Evolutionary conservation across 306 rosid species (phyloP), one percentile per base, ranked within the genome.

Genomic region (Citrullus amarus): DNA sequence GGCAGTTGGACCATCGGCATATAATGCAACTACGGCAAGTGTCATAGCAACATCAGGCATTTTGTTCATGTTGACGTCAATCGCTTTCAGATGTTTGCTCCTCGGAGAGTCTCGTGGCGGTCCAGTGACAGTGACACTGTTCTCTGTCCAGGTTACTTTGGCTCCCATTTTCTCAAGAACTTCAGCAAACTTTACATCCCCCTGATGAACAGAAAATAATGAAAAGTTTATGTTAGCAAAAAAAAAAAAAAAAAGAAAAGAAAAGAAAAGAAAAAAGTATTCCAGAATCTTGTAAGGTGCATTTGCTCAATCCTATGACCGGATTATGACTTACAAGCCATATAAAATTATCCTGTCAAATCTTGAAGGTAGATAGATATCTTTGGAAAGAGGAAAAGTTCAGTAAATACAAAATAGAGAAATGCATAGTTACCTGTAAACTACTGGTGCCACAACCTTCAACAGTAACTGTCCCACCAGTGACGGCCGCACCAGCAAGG

Each of bases 21-120:
- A 96, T 36, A 96, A 89, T 43, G 99, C 99, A 74, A 91, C 98
- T 10, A 96, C 98, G 48, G 99, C 99, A 58, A 96, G 99, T 17
- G 99, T 96, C 99, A 96, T 96, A 71, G 98, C 99, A 91, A 96
- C 99, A 90, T 96, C 99, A 8, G 99, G 99, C 99, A 96, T 96
- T 91, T 96, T 96, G 91, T 96, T 96, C 99, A 96, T 96, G 80
- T 96, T 90, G 81, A 93, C 98, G 87, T 96, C 98, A 80, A 93
- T 36, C 57, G 90, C 94, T 78, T 80, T 88, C 87, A 96, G 87
- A 82, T 88, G 90, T 78, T 90, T 89, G 77, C 74, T 83, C 77
- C 79, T 84, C 3, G 88, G 83, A 86, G 98, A 84, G 80, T 87
- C 90, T 68, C 87, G 86, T 25, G 80, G 91, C 16, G 97, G 97